phyloP scores from a whole-genome alignment of 805 yeast genomes.

The Yamadazyma sp. region DNA sequence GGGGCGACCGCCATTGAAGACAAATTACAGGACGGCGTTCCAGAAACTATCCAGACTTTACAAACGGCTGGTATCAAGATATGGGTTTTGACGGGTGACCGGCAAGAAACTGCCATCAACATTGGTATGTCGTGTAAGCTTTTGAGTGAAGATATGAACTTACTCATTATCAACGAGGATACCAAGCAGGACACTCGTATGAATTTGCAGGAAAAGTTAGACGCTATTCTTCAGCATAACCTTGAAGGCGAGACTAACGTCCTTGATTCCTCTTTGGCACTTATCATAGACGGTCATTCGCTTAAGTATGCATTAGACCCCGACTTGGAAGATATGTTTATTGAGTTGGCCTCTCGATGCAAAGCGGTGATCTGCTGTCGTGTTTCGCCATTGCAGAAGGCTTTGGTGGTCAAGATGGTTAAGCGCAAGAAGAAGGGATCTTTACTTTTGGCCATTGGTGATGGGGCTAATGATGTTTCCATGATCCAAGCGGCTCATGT shows the following conservation, averaged over 20 bases:
- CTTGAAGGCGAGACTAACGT: slow-evolving; percentile 61
- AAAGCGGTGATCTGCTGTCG: slow-evolving; percentile 97
- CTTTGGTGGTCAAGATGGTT: slow-evolving; percentile 91
- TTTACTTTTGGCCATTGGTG: slow-evolving; percentile 87
- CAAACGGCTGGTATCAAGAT: slow-evolving; percentile 96
- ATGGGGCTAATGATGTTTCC: slow-evolving; percentile 98
- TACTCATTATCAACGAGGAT: slow-evolving; percentile 86
- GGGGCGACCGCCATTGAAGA: slow-evolving; percentile 99
- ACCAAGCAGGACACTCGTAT: slow-evolving; percentile 70
- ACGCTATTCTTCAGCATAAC: slow-evolving; percentile 68
- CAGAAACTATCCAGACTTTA: slow-evolving; percentile 91
- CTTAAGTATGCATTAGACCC: slow-evolving; percentile 81
- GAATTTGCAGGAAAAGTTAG: slow-evolving; percentile 72
- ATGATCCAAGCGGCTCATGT: slow-evolving; percentile 99
- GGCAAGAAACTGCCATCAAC: slow-evolving; percentile 98
- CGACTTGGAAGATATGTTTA: slow-evolving; percentile 71
- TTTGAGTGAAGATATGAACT: slow-evolving; percentile 92
- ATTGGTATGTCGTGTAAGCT: slow-evolving; percentile 98
- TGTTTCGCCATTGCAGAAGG: slow-evolving; percentile 96
- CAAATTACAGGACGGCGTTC: slow-evolving; percentile 96
- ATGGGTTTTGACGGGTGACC: slow-evolving; percentile 98
- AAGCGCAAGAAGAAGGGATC: slow-evolving; percentile 74
- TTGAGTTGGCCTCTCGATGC: slow-evolving; percentile 81
- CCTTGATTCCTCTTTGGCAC: slow-evolving; percentile 68
- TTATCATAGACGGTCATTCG: slow-evolving; percentile 93